These are phyloP conservation scores for Kwoniella heveanensis DNA, from an alignment of 768 basidiomycete species.

Conservation along the genomic window DNA sequence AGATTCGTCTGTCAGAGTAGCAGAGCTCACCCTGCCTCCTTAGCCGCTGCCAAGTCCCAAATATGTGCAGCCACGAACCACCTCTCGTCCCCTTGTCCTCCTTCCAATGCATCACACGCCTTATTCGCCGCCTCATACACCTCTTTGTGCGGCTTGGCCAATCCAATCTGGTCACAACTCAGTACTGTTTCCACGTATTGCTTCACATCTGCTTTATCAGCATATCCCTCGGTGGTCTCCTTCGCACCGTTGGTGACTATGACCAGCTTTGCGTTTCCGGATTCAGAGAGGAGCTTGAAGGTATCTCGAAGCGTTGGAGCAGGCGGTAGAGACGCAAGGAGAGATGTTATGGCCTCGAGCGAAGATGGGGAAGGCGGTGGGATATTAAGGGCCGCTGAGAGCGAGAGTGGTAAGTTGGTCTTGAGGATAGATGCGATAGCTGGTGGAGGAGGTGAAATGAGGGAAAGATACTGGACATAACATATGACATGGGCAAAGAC, in stretches of 20 bases:
- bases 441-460: constrained; percentile 36
- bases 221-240: constrained; percentile 32
- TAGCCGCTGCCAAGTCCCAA: constrained; percentile 39
- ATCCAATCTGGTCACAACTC: constrained; percentile 39
- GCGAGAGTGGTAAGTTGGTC: constrained; percentile 22
- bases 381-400: constrained; percentile 27
- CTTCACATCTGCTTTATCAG: constrained; percentile 19
- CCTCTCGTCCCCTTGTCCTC: constrained; percentile 22
- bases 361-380: constrained; percentile 9
- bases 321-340: constrained; percentile 21
- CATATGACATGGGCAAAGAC: too few relatives aligned
- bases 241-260: constrained; percentile 39
- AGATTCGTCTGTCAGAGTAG: too few relatives aligned
- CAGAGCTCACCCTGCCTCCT: constrained; percentile 36
- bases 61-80: constrained; percentile 45
- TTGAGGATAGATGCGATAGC: constrained; percentile 37
- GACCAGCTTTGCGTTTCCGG: constrained; percentile 20
- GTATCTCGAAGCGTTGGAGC: constrained; percentile 21
- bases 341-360: constrained; percentile 21
- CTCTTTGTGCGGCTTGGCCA: constrained; percentile 29
- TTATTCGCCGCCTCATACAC: constrained; percentile 31
- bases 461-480: constrained; percentile 37
- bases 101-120: constrained; percentile 17
- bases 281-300: constrained; percentile 8
- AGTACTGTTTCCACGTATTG: constrained; percentile 23